Conservation (phyloP, 2,329 filamentous ascomycete genomes). For the Hypoxylon sp. region DNA sequence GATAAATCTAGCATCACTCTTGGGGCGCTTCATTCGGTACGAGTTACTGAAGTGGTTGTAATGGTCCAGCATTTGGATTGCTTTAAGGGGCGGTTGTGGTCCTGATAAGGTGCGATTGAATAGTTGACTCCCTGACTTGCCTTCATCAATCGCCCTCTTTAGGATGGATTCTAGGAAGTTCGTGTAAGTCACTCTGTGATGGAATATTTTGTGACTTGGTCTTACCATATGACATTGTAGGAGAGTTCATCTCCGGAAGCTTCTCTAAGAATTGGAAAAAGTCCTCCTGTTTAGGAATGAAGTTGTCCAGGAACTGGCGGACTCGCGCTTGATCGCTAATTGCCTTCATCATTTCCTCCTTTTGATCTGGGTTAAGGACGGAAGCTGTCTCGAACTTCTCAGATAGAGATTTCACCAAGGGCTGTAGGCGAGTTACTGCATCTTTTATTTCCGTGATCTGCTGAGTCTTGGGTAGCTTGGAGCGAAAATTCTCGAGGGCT, state of each 20-base stretch:
- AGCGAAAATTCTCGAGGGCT: constrained; percentile 8
- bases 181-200: not conserved
- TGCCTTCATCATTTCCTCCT: constrained; percentile 12
- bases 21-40: constrained; percentile 42
- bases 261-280: constrained; percentile 37
- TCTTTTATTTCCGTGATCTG: constrained; percentile 28
- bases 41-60: constrained; percentile 43
- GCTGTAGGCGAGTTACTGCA: constrained; percentile 29
- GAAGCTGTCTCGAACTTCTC: constrained; percentile 32
- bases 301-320: constrained; percentile 28
- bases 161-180: constrained; percentile 14
- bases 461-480: constrained; percentile 16
- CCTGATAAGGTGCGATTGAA: not conserved
- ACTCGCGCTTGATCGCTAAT: constrained; percentile 14
- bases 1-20: constrained; percentile 44
- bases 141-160: not conserved
- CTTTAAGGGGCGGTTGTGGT: constrained; percentile 30
- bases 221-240: constrained; percentile 22
- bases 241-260: constrained; percentile 16
- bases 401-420: constrained; percentile 31
- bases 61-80: constrained; percentile 32
- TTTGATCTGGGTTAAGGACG: constrained; percentile 12
- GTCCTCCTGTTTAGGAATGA: constrained; percentile 33
- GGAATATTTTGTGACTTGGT: not conserved
- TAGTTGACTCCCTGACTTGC: not conserved